phyloP scores from a whole-genome alignment of 805 yeast genomes.

The Spathaspora sp. region DNA sequence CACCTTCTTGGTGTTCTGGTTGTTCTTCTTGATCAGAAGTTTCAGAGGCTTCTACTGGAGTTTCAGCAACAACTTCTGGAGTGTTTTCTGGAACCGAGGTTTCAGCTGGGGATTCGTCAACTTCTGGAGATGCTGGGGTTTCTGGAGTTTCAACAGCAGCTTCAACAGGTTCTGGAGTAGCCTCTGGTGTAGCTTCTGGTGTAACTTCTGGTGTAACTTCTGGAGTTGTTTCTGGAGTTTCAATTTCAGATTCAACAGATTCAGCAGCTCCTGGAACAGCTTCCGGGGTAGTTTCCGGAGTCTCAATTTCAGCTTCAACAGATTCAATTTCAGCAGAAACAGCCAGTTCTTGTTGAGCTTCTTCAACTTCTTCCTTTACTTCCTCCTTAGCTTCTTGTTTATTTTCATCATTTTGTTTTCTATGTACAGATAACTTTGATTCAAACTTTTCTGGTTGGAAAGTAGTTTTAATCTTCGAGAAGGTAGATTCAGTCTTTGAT shows the following conservation, averaged over 20 bases:
- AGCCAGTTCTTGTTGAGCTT: slow-evolving; percentile 2
- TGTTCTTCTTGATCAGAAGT: neutral
- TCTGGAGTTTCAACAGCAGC: neutral
- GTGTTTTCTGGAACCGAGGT: slow-evolving; percentile 9
- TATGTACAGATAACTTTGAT: neutral
- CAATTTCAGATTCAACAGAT: neutral
- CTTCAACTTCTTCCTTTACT: neutral
- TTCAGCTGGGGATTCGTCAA: slow-evolving; percentile 4
- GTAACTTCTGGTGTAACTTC: no score
- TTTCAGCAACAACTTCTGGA: neutral
- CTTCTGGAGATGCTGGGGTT: slow-evolving; percentile 5
- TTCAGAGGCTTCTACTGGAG: slow-evolving; percentile 4
- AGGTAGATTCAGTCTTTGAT: neutral
- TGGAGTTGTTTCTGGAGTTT: neutral
- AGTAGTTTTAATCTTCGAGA: neutral
- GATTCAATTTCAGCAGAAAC: neutral
- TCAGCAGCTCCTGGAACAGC: neutral
- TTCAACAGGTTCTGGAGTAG: no score
- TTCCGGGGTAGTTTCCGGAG: neutral
- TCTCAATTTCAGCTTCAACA: neutral
- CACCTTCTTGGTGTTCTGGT: slow-evolving; percentile 6
- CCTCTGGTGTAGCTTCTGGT: no score
- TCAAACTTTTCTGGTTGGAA: neutral
- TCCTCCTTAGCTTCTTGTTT: neutral
- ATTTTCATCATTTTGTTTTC: neutral